Conservation (phyloP, 257 asterid species). For the Solanum gracilifrons region DNA sequence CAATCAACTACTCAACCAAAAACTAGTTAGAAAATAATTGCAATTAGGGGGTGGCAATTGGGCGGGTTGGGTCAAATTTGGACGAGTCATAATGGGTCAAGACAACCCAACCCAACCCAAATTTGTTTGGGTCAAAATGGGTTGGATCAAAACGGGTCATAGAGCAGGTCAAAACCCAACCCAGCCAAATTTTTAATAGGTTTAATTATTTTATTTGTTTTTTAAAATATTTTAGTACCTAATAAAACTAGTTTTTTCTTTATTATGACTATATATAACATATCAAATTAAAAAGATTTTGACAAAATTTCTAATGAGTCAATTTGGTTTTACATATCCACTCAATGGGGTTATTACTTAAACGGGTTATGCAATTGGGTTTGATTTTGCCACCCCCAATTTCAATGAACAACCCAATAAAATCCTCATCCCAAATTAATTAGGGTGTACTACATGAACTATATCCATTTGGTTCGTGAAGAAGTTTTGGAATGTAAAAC, state of each 20-base stretch:
- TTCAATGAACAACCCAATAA: background rate
- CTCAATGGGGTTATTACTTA: background rate
- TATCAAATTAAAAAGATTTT: background rate
- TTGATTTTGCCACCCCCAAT: background rate
- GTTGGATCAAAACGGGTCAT: background rate
- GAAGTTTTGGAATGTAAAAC: background rate
- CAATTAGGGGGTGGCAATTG: background rate
- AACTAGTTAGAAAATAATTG: background rate
- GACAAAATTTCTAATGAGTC: background rate
- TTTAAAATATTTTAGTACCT: background rate
- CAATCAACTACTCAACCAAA: background rate
- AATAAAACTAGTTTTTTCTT: background rate
- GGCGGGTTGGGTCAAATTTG: background rate
- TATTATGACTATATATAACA: background rate
- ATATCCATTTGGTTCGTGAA: too few species aligned
- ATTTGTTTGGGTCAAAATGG: background rate
- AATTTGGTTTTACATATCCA: background rate
- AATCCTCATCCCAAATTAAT: background rate
- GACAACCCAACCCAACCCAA: background rate
- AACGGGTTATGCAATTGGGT: background rate
- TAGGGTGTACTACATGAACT: background rate
- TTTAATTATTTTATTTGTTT: background rate
- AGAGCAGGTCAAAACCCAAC: background rate
- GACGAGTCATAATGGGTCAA: background rate
- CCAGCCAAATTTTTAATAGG: too few species aligned